Percentiles rank a stretch among this genome's conserved stretches.
These are phyloP conservation scores for Sphagnum fallax DNA, from an alignment of 228 moss, liverwort and hornwort species.

Conservation along the genomic window DNA sequence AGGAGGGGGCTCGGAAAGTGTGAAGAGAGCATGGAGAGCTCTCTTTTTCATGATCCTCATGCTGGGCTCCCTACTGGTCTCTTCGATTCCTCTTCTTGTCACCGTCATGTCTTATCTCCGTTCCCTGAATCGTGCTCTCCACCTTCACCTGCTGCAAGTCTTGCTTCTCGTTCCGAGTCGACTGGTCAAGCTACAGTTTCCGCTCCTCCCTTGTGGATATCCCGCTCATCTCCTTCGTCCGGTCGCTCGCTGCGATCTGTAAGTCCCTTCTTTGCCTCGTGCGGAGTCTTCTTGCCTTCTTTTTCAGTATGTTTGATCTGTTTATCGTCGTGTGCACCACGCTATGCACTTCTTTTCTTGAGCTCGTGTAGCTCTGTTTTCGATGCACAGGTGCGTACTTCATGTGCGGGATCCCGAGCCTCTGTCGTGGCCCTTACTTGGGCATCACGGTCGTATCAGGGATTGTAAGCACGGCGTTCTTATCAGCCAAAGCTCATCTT, in stretches of 20 bases:
- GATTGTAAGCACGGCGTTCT: conserved; percentile 32
- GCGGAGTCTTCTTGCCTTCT: no score
- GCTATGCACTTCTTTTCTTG: no score
- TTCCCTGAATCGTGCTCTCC: conserved; percentile 14
- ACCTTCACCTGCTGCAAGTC: conserved; percentile 43
- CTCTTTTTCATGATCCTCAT: conserved; percentile 45
- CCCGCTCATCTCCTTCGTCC: conserved; percentile 41
- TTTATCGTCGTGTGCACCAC: no score
- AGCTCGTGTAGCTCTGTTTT: background rate
- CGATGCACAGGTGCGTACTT: conserved; percentile 31
- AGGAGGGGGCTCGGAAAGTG: conserved; percentile 31
- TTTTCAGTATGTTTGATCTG: no score
- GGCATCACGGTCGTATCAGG: conserved; percentile 30
- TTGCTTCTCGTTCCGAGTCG: conserved; percentile 43
- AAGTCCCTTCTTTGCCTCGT: conserved; percentile 1
- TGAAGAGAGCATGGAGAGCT: conserved; percentile 39
- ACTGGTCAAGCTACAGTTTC: conserved; percentile 50
- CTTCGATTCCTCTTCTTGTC: conserved; percentile 45
- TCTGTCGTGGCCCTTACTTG: conserved; percentile 47
- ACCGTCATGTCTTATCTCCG: conserved; percentile 31
- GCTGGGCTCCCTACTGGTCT: conserved; percentile 39
- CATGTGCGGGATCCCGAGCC: conserved; percentile 34
- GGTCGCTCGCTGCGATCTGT: conserved; percentile 47
- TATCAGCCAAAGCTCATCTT: conserved; percentile 21
- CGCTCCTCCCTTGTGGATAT: conserved; percentile 43